Percentiles rank a stretch among this genome's conserved stretches.
Conservation (phyloP, 2,329 filamentous ascomycete species). For the Rutstroemia sydowiana region DNA sequence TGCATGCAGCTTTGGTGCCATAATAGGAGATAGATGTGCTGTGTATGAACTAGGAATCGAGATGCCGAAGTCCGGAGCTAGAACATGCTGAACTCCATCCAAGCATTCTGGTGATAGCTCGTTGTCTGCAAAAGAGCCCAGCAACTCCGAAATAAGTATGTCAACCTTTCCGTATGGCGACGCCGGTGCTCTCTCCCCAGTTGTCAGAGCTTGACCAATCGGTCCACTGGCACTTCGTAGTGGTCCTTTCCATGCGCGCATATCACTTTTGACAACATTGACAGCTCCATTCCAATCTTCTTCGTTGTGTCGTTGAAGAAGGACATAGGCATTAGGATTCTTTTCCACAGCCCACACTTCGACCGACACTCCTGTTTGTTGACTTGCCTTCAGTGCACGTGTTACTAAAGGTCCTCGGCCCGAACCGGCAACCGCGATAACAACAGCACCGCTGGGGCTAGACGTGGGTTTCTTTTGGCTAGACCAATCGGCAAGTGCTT, state of each 20-base stretch:
- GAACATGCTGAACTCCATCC: slow-evolving; percentile 86
- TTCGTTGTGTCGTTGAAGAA: slow-evolving; percentile 80
- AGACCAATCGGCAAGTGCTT: slow-evolving; percentile 76
- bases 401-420: slow-evolving; percentile 89
- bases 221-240: slow-evolving; percentile 33
- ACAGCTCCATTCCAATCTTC: slow-evolving; percentile 74
- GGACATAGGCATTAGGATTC: slow-evolving; percentile 94
- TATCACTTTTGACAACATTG: slow-evolving; percentile 89
- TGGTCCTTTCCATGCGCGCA: slow-evolving; percentile 93
- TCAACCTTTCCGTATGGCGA: slow-evolving; percentile 65
- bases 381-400: slow-evolving; percentile 73
- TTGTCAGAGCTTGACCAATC: slow-evolving; percentile 32
- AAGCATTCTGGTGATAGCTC: slow-evolving; percentile 94
- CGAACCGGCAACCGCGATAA: slow-evolving; percentile 88
- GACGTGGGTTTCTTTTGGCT: slow-evolving; percentile 66
- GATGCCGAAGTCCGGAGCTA: slow-evolving; percentile 73
- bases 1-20: slow-evolving; percentile 75
- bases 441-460: slow-evolving; percentile 61
- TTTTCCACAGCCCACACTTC: slow-evolving; percentile 93
- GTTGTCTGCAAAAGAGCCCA: slow-evolving; percentile 95
- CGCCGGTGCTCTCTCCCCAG: slow-evolving; percentile 30
- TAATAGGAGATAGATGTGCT: slow-evolving; percentile 85
- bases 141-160: slow-evolving; percentile 86
- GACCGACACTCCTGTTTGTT: slow-evolving; percentile 66
- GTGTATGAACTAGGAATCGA: slow-evolving; percentile 93